phyloP scores from a whole-genome alignment of 495 filamentous ascomycete species.

The Filosporella fistucella region DNA sequence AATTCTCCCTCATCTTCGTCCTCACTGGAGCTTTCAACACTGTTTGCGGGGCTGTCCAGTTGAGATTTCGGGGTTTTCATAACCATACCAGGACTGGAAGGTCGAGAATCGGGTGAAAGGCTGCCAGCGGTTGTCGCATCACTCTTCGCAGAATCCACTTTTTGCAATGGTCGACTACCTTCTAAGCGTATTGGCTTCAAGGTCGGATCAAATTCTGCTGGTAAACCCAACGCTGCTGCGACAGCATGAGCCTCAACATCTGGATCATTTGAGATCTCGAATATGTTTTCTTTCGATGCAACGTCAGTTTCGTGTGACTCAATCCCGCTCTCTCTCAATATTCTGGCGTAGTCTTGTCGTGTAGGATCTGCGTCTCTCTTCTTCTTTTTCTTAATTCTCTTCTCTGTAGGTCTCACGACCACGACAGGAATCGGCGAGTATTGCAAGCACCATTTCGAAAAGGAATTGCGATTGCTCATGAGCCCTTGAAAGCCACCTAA shows the following conservation, averaged over 20 bases:
- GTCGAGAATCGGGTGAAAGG: constrained; percentile 17
- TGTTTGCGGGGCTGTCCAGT: constrained; percentile 36
- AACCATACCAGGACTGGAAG: constrained; percentile 23
- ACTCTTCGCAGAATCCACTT: constrained; percentile 20
- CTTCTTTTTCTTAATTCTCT: constrained; percentile 86
- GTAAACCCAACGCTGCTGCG: constrained; percentile 64
- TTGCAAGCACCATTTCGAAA: constrained; percentile 95
- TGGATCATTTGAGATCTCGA: constrained; percentile 34
- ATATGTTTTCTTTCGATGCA: constrained; percentile 29
- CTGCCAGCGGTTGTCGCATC: constrained; percentile 22
- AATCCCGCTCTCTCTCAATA: constrained; percentile 63
- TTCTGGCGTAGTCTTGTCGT: constrained; percentile 74
- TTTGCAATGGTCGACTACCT: constrained; percentile 19
- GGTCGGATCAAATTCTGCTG: constrained; percentile 49
- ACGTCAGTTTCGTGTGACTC: constrained; percentile 45
- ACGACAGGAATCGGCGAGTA: constrained; percentile 96
- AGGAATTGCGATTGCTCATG: constrained; percentile 74
- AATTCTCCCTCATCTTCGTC: constrained; percentile 39
- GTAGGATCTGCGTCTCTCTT: constrained; percentile 79
- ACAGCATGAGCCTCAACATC: constrained; percentile 69
- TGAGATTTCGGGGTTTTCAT: constrained; percentile 12
- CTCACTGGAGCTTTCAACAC: constrained; percentile 42
- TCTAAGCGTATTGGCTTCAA: constrained; percentile 44
- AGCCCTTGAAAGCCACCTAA: constrained; percentile 86
- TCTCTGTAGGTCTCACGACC: constrained; percentile 85